Base-by-base conservation (phyloP, 768 basidiomycete species). In the Crassisporium funariophilum region DNA sequence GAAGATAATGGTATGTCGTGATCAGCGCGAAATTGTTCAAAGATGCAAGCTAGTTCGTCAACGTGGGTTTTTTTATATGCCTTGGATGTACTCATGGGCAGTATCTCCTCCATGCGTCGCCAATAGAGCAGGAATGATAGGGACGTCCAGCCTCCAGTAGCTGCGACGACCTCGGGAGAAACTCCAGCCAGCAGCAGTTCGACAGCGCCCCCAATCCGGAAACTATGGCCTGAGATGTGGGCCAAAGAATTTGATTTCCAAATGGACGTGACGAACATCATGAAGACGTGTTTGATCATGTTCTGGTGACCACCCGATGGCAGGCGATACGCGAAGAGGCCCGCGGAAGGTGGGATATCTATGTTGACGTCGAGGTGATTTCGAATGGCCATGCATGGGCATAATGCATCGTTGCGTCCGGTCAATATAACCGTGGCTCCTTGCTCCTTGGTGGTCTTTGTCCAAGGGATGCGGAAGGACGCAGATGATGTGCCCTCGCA, bases 391-490 rank as follows among this genome's bases (percentile, higher is more conserved):
- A 35, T 10, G 4, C 58, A 47, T 11, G 63, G 60, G 29, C 39
- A 25, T 7, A 45, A 35, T 10, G 52, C 50, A 12, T 31, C 31
- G 4, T 43, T 20, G 3, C 20, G 27, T 3, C 40, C 20, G 2
- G 62, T 64, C 17, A 69, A 35, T 2, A 61, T 51, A n/a, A 68
- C 52, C 17, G 62, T 52, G 0, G 64, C 64, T 4, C 72, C 64
- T 0, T 34, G 25, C 4, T 55, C 22, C 0, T 44, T 24, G 1
- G 65, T 68, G 0, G 66, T 66, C 43, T 74, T 72, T 0, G 69
- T 64, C 62, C 66, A 69, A 0, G 72, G 70, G 8, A 74, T 67
- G 29, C 63, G 64, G 54, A 47, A 59, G 4, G 53, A 49, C 10
- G 58, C 49, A 34, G 46, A 57, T 10, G 35, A 31, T 0, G 38